Evolutionary conservation across 192 early-diverging fungal genomes (phyloP), one percentile per base, ranked within the genome.

Genomic region (Entophlyctis luteolus): DNA sequence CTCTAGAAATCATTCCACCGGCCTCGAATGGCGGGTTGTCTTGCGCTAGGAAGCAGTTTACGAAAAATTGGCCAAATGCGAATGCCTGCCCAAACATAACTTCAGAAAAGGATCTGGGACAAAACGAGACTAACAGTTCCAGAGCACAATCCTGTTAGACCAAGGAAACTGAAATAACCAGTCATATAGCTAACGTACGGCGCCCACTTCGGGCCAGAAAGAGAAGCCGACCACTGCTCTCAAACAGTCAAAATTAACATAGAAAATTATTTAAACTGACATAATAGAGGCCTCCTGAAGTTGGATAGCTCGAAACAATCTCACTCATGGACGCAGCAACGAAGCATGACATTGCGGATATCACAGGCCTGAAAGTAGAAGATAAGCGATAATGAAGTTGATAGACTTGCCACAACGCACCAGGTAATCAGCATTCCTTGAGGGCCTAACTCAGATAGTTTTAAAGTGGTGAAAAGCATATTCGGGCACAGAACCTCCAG

Each of bases 1-100:
- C 5, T 45, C 52, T 70, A 3, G 68, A 14, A 20, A 45, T 6
- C 39, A 20, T 58, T 0, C 28, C 16, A 8, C 23, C 33, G 12
- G 53, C 2, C 2, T 36, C 63, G 0, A 66, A 34, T 20, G 35
- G 20, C 8, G 48, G 48, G 23, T 53, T 52, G 28, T 56, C 55
- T 33, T 18, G 29, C 18, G 55, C 55, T n/a, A 34, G 28, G 42
- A 70, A 60, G 5, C 55, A 59, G 48, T 70, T 70, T 18, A 59
- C 58, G 36, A 70, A 70, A 36, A 70, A 70, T 38, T 70, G 68
- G 34, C 68, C 68, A 49, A 70, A 70, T 22, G 68, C 68, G 35
- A 58, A 70, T 2, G 57, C 68, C 63, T 66, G 33, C 8, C 23
- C 10, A 22, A 16, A 45, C 23, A 16, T 16, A 34, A 56, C 12